Percentiles rank a stretch among this genome's conserved stretches.
phyloP scores from a whole-genome alignment of 495 filamentous ascomycete genomes.

The Penicillium crystallinum region DNA sequence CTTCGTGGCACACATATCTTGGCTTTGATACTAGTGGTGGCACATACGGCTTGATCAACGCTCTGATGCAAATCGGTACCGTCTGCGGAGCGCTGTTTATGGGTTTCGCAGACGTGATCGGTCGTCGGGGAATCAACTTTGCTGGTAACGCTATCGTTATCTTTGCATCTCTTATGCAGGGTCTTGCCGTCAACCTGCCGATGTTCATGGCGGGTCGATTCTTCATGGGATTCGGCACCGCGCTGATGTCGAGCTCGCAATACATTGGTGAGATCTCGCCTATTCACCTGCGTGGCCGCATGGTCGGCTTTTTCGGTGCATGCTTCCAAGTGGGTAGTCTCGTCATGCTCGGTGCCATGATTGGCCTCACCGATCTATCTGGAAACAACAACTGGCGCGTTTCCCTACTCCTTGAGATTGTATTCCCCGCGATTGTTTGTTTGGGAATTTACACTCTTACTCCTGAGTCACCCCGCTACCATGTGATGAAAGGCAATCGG shows the following conservation, averaged over 20 bases:
- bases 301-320: slow-evolving; percentile 42
- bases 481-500: slow-evolving; percentile 33
- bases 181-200: slow-evolving; percentile 24
- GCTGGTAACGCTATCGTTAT: slow-evolving; percentile 36
- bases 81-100: slow-evolving; percentile 36
- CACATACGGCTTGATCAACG: slow-evolving; percentile 33
- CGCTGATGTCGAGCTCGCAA: slow-evolving; percentile 36
- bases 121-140: slow-evolving; percentile 39
- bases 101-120: slow-evolving; percentile 33
- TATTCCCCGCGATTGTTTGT: slow-evolving; percentile 38
- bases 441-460: slow-evolving; percentile 31
- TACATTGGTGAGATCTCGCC: slow-evolving; percentile 43
- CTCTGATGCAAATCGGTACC: slow-evolving; percentile 37
- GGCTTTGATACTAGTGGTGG: slow-evolving; percentile 23
- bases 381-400: slow-evolving; percentile 32
- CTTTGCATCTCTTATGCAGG: slow-evolving; percentile 35
- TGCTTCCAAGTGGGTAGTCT: slow-evolving; percentile 41
- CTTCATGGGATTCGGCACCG: slow-evolving; percentile 37
- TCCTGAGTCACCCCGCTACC: slow-evolving; percentile 40
- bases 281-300: slow-evolving; percentile 38
- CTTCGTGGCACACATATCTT: slow-evolving; percentile 32
- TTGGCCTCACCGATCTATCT: slow-evolving; percentile 25
- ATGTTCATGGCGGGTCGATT: slow-evolving; percentile 42
- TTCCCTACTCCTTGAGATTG: slow-evolving; percentile 32
- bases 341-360: slow-evolving; percentile 32